Evolutionary conservation across 1,284 basidiomycete genomes (phyloP).

Genomic region (Fomitopsis palustris): DNA sequence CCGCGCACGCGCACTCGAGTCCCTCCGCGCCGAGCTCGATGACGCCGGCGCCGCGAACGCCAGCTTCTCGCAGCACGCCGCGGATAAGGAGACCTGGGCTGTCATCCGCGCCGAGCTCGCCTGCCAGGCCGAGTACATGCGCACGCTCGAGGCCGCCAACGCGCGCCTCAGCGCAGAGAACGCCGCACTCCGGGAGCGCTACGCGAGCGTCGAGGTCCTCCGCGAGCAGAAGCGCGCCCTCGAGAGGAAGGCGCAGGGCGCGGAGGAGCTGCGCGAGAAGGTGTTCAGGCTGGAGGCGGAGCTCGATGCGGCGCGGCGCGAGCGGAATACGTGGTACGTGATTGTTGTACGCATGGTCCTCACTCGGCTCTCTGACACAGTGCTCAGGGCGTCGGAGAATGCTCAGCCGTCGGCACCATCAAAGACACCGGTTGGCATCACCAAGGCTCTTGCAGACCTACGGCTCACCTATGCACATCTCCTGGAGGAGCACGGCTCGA

Average conservation of each 20-base stretch:
- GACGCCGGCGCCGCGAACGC: constrained; percentile 31
- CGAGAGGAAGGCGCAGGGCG: constrained; percentile 48
- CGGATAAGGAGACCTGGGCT: constrained; percentile 48
- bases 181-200: constrained; percentile 46
- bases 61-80: constrained; percentile 20
- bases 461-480: constrained; percentile 58
- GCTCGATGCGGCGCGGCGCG: constrained; percentile 50
- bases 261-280: constrained; percentile 56
- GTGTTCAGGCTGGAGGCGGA: constrained; percentile 60
- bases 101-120: constrained; percentile 62
- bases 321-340: constrained; percentile 57
- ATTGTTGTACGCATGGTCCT: too few relatives aligned
- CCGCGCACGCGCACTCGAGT: constrained; percentile 36
- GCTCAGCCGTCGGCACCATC: constrained; percentile 34
- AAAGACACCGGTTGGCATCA: constrained; percentile 46
- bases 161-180: constrained; percentile 54
- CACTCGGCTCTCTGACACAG: too few relatives aligned
- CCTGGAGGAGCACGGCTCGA: constrained; percentile 62
- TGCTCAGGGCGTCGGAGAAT: constrained; percentile 37
- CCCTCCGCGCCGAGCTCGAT: constrained; percentile 47
- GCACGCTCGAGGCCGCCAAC: constrained; percentile 63
- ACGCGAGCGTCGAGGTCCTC: constrained; percentile 64
- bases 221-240: constrained; percentile 71
- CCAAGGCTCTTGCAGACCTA: constrained; percentile 52
- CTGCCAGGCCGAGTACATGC: constrained; percentile 58